Percentiles rank a stretch among this genome's conserved stretches.
These are phyloP conservation scores for Sporodiniella umbellata DNA, from an alignment of 371 early-diverging fungal genomes.

Conservation along the genomic window DNA sequence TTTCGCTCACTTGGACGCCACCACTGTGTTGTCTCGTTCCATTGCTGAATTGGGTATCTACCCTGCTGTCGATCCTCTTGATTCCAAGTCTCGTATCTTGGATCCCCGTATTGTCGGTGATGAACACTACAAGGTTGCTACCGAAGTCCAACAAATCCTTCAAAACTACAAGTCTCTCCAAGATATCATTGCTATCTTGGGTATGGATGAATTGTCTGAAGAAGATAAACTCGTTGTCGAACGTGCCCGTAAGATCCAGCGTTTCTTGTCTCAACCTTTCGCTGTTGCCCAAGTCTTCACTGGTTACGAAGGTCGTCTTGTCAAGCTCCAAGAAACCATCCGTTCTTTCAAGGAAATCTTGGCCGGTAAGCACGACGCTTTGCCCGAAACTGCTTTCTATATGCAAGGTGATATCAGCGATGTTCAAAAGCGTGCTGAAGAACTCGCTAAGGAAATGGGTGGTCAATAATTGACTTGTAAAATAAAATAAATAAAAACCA, in stretches of 20 bases:
- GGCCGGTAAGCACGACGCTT: conserved; percentile 92
- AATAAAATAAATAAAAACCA: no score
- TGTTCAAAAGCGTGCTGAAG: conserved; percentile 86
- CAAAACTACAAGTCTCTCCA: conserved; percentile 96
- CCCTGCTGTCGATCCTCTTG: conserved; percentile 97
- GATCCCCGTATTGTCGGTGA: conserved; percentile 94
- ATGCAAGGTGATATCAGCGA: conserved; percentile 96
- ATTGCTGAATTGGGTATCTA: conserved; percentile 98
- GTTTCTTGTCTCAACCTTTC: conserved; percentile 98
- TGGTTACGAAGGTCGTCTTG: conserved; percentile 93
- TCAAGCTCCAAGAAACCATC: conserved; percentile 90
- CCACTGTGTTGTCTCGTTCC: conserved; percentile 96
- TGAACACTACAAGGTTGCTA: conserved; percentile 92
- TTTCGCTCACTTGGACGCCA: conserved; percentile 98
- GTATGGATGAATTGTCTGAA: conserved; percentile 95
- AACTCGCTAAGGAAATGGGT: conserved; percentile 62
- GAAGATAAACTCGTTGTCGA: conserved; percentile 97
- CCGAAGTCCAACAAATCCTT: conserved; percentile 90
- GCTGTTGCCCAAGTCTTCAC: conserved; percentile 95
- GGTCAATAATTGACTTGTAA: no score
- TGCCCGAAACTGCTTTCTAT: conserved; percentile 96
- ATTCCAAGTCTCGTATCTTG: conserved; percentile 95
- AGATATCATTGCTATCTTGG: conserved; percentile 95
- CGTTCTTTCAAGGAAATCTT: conserved; percentile 95
- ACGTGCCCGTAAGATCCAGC: conserved; percentile 90